Evolutionary conservation across 1,284 basidiomycete genomes (phyloP).

Genomic region (Neonothopanus nambi): DNA sequence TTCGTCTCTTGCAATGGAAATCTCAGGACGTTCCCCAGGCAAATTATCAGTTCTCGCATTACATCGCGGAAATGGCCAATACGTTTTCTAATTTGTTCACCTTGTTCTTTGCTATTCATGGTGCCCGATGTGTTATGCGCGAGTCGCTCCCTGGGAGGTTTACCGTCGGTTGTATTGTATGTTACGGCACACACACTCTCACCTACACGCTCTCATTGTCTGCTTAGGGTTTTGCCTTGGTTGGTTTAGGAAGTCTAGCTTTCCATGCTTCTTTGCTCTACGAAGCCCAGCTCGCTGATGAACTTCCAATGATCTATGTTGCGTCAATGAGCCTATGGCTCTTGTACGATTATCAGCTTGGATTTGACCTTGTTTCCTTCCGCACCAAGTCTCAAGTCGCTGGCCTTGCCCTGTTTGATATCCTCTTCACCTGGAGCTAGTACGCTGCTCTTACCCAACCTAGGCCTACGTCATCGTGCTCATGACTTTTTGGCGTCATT

Average conservation of each 20-base stretch:
- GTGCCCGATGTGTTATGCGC: conserved; percentile 35
- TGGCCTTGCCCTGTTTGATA: conserved; percentile 44
- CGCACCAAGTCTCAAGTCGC: conserved; percentile 34
- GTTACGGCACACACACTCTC: conserved; percentile 18
- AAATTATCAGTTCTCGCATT: conserved; percentile 71
- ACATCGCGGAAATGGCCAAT: conserved; percentile 69
- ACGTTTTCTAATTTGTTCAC: conserved; percentile 63
- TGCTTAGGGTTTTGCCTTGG: conserved; percentile 56
- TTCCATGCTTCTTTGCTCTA: conserved; percentile 74
- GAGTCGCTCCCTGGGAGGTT: conserved; percentile 54
- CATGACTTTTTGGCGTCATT: neutral
- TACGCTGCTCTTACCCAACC: conserved; percentile 32
- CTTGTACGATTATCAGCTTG: conserved; percentile 56
- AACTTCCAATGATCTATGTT: conserved; percentile 71
- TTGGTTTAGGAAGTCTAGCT: conserved; percentile 64
- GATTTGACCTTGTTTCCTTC: conserved; percentile 38
- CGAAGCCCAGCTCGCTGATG: conserved; percentile 67
- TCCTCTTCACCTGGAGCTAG: conserved; percentile 66
- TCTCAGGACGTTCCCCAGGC: conserved; percentile 36
- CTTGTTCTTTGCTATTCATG: conserved; percentile 48
- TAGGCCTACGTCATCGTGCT: neutral
- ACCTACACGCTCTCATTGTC: neutral
- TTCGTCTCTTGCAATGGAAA: neutral
- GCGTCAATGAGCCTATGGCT: conserved; percentile 54
- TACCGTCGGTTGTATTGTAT: conserved; percentile 50